Conservation (phyloP, 495 filamentous ascomycete species). For the Tuber indicum region DNA sequence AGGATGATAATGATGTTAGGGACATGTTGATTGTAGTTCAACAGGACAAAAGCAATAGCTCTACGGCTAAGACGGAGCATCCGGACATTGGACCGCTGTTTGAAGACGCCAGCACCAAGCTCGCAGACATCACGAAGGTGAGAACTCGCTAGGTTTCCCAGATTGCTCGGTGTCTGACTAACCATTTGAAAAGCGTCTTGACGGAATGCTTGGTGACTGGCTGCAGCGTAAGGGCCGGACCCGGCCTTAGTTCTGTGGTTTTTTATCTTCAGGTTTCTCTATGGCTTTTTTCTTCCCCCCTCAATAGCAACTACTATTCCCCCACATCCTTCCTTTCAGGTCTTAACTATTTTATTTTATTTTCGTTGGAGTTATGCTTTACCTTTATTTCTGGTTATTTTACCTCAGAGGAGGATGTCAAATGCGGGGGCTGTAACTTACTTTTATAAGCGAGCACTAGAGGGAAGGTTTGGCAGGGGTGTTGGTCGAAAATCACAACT, state of each 20-base stretch:
- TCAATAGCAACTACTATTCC: background rate
- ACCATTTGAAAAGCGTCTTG: slow-evolving; percentile 54
- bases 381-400: background rate
- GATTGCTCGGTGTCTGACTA: slow-evolving; percentile 21
- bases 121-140: slow-evolving; percentile 73
- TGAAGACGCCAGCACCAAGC: slow-evolving; percentile 70
- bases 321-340: background rate
- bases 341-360: background rate
- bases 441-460: slow-evolving; percentile 29
- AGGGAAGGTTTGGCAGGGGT: slow-evolving; percentile 12
- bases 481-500: slow-evolving; percentile 1
- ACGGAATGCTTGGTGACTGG: slow-evolving; percentile 80
- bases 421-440: slow-evolving; percentile 27
- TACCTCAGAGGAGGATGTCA: background rate
- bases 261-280: background rate
- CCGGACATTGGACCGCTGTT: slow-evolving; percentile 75
- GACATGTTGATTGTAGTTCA: slow-evolving; percentile 88
- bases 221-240: slow-evolving; percentile 58
- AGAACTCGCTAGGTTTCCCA: slow-evolving; percentile 37
- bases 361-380: background rate
- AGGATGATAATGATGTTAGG: slow-evolving; percentile 82
- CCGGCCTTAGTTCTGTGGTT: slow-evolving; percentile 37
- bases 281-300: background rate
- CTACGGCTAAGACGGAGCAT: slow-evolving; percentile 62
- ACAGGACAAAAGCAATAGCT: slow-evolving; percentile 69